Evolutionary conservation across 129 eudicot genomes (phyloP).

Genomic region (Scalesia atractyloides): DNA sequence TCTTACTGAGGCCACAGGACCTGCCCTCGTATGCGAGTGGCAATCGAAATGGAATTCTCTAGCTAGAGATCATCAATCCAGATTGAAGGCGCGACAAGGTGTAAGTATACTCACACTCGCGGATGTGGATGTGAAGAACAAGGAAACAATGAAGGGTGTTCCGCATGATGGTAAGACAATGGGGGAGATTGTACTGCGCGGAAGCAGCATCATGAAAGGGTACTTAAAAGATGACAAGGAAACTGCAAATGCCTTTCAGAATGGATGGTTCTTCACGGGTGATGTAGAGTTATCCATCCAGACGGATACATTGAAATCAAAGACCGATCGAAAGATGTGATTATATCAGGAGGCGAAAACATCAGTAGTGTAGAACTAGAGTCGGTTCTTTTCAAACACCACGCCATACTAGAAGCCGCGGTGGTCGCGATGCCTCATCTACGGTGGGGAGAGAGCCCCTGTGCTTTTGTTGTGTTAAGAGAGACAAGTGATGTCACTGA

Average conservation of each 20-base stretch:
- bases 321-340: slow-evolving; percentile 54
- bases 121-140: slow-evolving; percentile 36
- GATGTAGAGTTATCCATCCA: slow-evolving; percentile 54
- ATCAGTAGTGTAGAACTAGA: slow-evolving; percentile 61
- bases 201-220: slow-evolving; percentile 48
- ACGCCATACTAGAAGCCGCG: slow-evolving; percentile 44
- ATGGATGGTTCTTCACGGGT: slow-evolving; percentile 52
- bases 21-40: slow-evolving; percentile 52
- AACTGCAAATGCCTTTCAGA: slow-evolving; percentile 35
- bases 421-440: slow-evolving; percentile 64
- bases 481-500: slow-evolving; percentile 11
- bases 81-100: slow-evolving; percentile 56
- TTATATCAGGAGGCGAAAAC: slow-evolving; percentile 62
- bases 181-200: slow-evolving; percentile 47
- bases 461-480: slow-evolving; percentile 48
- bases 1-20: slow-evolving; percentile 57
- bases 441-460: slow-evolving; percentile 58
- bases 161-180: slow-evolving; percentile 41
- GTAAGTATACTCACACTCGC: slow-evolving; percentile 42
- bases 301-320: slow-evolving; percentile 62
- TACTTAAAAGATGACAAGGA: slow-evolving; percentile 45
- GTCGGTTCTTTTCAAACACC: slow-evolving; percentile 35
- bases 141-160: slow-evolving; percentile 43
- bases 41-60: slow-evolving; percentile 39
- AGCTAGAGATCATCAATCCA: slow-evolving; percentile 23